Evolutionary conservation across 2,329 filamentous ascomycete species (phyloP).

Genomic region (Colletotrichum shisoi): DNA sequence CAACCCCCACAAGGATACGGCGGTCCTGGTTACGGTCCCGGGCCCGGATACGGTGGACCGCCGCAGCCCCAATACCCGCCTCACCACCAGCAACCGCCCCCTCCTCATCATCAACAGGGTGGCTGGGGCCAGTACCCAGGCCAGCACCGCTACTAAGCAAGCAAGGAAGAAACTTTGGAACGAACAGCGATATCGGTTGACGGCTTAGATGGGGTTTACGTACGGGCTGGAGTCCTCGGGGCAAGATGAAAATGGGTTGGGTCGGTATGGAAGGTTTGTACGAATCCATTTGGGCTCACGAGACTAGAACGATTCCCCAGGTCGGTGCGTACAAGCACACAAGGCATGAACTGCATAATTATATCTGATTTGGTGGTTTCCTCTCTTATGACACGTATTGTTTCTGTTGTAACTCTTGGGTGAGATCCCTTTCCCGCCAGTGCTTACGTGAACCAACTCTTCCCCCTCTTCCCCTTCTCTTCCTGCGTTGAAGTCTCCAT

Average conservation of each 20-base stretch:
- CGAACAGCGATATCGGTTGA: neutral
- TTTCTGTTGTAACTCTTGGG: neutral
- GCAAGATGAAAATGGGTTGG: conserved; percentile 9
- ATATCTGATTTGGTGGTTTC: neutral
- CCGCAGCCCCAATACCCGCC: conserved; percentile 36
- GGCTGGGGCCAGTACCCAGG: conserved; percentile 53
- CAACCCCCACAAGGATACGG: conserved; percentile 43
- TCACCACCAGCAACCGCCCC: conserved; percentile 32
- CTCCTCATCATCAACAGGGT: conserved; percentile 40
- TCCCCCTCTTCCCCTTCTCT: neutral
- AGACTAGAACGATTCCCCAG: conserved; percentile 11
- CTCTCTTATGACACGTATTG: neutral
- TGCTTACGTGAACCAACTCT: neutral
- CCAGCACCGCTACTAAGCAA: conserved; percentile 45
- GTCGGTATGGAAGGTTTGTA: neutral
- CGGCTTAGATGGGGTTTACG: neutral
- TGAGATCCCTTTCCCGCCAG: neutral
- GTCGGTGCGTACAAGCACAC: neutral
- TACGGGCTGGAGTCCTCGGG: conserved; percentile 8
- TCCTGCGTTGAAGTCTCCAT: neutral
- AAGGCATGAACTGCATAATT: conserved; percentile 21
- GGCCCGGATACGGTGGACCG: conserved; percentile 42
- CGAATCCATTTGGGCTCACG: neutral
- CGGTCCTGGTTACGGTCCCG: conserved; percentile 45
- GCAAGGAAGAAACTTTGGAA: neutral